Evolutionary conservation across 2,329 filamentous ascomycete genomes (phyloP).

Genomic region (Paecilomyces formosus): DNA sequence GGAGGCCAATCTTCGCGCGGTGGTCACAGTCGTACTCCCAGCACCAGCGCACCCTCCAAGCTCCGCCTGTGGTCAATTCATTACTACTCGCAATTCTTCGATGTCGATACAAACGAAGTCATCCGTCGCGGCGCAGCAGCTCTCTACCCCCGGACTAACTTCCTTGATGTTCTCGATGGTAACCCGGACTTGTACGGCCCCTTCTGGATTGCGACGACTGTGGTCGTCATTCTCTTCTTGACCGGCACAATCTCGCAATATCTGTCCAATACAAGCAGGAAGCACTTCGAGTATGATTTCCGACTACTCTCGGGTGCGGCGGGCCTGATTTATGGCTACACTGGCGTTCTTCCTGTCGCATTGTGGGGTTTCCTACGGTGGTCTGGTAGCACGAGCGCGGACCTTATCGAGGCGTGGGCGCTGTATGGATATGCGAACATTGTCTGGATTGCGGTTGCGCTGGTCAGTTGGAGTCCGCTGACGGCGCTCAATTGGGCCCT

Average conservation of each 20-base stretch:
- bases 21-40: conserved; percentile 27
- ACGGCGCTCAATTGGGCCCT: conserved; percentile 88
- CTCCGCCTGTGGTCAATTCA: conserved; percentile 85
- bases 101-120: conserved; percentile 90
- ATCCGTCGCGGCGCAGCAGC: conserved; percentile 78
- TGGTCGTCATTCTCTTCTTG: conserved; percentile 89
- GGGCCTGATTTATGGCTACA: conserved; percentile 93
- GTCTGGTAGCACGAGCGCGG: conserved; percentile 90
- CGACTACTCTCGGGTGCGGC: conserved; percentile 79
- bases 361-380: conserved; percentile 87
- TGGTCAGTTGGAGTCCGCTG: conserved; percentile 84
- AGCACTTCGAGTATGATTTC: conserved; percentile 87
- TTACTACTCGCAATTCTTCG: conserved; percentile 98
- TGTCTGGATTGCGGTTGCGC: conserved; percentile 91
- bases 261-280: conserved; percentile 57
- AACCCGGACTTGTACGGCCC: conserved; percentile 96
- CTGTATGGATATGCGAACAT: conserved; percentile 95
- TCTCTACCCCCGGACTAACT: conserved; percentile 87
- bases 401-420: conserved; percentile 89
- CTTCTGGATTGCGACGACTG: conserved; percentile 97
- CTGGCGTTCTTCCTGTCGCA: conserved; percentile 71
- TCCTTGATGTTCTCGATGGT: conserved; percentile 92
- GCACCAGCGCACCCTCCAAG: conserved; percentile 53
- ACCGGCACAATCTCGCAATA: conserved; percentile 94
- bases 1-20: conserved; percentile 32